These are phyloP conservation scores for Phyllosticta capitalensis DNA, from an alignment of 2,329 filamentous ascomycete genomes.

Conservation along the genomic window DNA sequence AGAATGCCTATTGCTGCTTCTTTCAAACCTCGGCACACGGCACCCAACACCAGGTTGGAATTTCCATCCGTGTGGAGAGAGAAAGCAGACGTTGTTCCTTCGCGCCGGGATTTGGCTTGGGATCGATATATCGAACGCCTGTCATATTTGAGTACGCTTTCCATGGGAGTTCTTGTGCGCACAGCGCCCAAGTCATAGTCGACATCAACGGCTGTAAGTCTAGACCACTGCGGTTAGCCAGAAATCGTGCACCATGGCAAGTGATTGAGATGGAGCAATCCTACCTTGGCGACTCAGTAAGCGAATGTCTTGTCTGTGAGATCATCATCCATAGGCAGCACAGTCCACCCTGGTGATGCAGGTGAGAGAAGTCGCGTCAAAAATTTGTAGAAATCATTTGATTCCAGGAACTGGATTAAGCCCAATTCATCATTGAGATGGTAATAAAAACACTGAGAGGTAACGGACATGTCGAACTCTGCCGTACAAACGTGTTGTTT, in stretches of 20 bases:
- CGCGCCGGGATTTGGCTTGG: not conserved
- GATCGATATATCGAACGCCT: not conserved
- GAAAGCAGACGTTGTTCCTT: not conserved
- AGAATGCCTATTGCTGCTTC: not conserved
- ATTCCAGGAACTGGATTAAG: not conserved
- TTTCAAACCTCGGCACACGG: not conserved
- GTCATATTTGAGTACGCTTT: not conserved
- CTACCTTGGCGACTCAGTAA: not conserved
- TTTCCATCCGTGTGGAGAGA: too few species aligned
- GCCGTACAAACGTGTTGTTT: not conserved
- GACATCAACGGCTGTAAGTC: not conserved
- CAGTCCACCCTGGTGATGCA: not conserved
- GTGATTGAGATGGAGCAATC: not conserved
- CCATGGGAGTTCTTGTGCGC: not conserved
- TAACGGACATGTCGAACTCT: not conserved
- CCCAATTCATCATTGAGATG: too few species aligned
- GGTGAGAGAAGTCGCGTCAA: not conserved
- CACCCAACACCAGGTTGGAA: not conserved
- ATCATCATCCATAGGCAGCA: not conserved
- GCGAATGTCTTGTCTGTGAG: not conserved
- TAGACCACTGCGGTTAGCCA: not conserved
- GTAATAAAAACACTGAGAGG: too few species aligned
- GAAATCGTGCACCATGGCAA: not conserved
- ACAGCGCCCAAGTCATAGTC: not conserved
- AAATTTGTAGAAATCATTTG: not conserved